phyloP scores from a whole-genome alignment of 1,284 basidiomycete genomes.

The Earliella scabrosa region DNA sequence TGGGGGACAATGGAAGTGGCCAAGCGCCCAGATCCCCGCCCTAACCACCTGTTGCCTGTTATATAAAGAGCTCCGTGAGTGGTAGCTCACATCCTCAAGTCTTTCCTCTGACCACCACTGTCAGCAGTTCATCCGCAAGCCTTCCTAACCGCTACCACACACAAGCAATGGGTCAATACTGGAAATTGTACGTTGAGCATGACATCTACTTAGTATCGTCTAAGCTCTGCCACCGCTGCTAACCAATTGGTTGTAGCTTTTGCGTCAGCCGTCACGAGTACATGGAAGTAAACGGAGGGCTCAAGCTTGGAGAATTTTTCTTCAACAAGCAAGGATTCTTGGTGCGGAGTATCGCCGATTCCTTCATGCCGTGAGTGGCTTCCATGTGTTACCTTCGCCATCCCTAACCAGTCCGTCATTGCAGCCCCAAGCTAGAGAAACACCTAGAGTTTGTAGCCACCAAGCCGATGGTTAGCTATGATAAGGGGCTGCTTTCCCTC shows the following conservation, averaged over 20 bases:
- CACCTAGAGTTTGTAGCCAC: too few species aligned
- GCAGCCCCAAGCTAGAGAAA: conserved; percentile 5
- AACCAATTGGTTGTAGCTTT: not conserved
- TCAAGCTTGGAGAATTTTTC: not conserved
- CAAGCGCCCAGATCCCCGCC: too few species aligned
- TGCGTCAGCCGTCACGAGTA: not conserved
- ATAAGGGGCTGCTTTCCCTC: conserved; percentile 6
- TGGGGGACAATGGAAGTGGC: too few species aligned
- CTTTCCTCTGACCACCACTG: too few species aligned
- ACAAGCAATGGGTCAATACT: not conserved
- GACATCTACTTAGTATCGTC: too few species aligned
- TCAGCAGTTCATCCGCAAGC: too few species aligned
- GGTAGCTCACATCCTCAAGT: too few species aligned
- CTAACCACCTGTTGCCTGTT: too few species aligned
- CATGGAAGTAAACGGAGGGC: not conserved
- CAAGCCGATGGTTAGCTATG: not conserved
- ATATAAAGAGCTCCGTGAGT: too few species aligned
- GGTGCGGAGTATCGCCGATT: not conserved
- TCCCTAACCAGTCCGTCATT: not conserved
- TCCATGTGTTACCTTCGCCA: not conserved
- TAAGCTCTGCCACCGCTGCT: not conserved
- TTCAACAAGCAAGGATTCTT: conserved; percentile 1
- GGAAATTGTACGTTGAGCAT: conserved; percentile 6
- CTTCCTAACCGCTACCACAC: too few species aligned
- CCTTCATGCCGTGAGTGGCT: not conserved